Conservation (phyloP, 345 rosid genomes). For the Isatis tinctoria region DNA sequence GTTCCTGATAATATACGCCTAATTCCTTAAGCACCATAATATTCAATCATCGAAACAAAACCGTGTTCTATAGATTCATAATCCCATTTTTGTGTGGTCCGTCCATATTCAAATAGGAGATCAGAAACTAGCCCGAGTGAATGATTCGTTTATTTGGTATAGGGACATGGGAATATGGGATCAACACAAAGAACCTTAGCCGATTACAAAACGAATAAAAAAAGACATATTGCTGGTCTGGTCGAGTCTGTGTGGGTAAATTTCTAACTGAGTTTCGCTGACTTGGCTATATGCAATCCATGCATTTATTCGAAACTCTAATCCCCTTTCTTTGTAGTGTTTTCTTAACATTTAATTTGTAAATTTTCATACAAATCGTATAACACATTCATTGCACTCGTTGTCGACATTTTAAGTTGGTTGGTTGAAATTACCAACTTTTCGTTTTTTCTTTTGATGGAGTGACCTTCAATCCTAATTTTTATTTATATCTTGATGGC, state of each 20-base stretch:
- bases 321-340: not conserved
- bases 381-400: not conserved
- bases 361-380: not conserved
- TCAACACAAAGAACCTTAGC: not conserved
- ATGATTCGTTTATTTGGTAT: not conserved
- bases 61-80: not conserved
- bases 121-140: not conserved
- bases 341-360: not conserved
- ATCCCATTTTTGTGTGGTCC: too few relatives aligned
- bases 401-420: slow-evolving; percentile 15
- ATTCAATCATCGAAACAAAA: not conserved
- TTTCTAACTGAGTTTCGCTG: not conserved
- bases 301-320: not conserved
- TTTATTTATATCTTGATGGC: not conserved
- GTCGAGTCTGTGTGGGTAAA: not conserved
- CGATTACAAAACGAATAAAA: too few relatives aligned
- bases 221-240: not conserved
- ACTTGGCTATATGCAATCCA: not conserved
- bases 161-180: not conserved
- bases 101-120: not conserved
- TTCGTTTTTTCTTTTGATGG: not conserved
- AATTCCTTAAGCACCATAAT: slow-evolving; percentile 16
- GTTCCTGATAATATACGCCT: slow-evolving; percentile 6
- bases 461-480: slow-evolving; percentile 24
- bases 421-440: not conserved